phyloP scores from a whole-genome alignment of 176 grass and related monocot species.

The Zea luxurians region DNA sequence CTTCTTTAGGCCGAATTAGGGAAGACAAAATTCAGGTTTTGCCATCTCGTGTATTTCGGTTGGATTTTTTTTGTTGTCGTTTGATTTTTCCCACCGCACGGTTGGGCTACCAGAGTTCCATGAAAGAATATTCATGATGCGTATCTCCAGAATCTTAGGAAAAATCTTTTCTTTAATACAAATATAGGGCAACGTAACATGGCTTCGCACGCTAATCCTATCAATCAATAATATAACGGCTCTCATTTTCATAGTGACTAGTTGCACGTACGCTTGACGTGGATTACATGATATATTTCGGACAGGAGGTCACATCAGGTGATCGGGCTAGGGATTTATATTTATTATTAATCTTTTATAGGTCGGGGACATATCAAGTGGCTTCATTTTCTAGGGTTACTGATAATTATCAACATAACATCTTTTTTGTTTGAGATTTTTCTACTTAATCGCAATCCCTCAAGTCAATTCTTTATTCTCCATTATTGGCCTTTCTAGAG shows the following conservation, averaged over 20 bases:
- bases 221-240: not conserved
- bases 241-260: not conserved
- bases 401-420: not conserved
- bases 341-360: not conserved
- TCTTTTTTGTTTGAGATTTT: slow-evolving; percentile 4
- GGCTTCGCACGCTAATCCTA: not conserved
- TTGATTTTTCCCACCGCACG: too few species aligned
- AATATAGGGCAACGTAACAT: not conserved
- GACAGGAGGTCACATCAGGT: not conserved
- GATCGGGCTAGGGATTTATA: not conserved
- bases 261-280: not conserved
- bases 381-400: not conserved
- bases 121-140: not conserved
- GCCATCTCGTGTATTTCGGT: too few species aligned
- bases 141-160: not conserved
- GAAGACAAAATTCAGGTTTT: too few species aligned
- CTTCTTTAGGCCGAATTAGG: too few species aligned
- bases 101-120: not conserved
- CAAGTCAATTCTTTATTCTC: not conserved
- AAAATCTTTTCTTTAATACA: not conserved
- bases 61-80: too few species aligned
- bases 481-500: not conserved
- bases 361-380: not conserved
- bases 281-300: slow-evolving; percentile 10
- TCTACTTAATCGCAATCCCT: not conserved